These are phyloP conservation scores for Pichia exigua DNA, from an alignment of 805 yeast species.

Conservation along the genomic window DNA sequence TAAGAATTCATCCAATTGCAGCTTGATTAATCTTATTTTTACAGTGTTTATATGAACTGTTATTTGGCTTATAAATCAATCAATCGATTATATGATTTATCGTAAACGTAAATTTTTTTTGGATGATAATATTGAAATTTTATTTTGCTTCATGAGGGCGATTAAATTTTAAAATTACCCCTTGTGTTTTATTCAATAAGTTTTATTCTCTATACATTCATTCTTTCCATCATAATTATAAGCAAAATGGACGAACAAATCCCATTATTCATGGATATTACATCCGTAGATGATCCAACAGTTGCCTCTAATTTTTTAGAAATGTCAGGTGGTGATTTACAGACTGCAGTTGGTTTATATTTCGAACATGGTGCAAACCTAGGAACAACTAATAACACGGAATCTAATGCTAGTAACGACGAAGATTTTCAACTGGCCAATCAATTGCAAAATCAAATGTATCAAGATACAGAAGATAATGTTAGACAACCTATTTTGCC, in stretches of 20 bases:
- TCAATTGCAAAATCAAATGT: slow-evolving; percentile 57
- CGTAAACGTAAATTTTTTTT: background rate
- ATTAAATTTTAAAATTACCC: background rate
- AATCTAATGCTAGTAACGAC: slow-evolving; percentile 7
- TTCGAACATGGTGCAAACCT: slow-evolving; percentile 53
- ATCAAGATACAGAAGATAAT: slow-evolving; percentile 33
- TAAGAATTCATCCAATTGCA: too few relatives aligned
- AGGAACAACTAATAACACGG: slow-evolving; percentile 7
- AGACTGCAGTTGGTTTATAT: slow-evolving; percentile 75
- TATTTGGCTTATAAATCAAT: too few relatives aligned
- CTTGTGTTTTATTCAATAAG: too few relatives aligned
- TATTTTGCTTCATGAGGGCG: background rate
- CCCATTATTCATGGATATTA: slow-evolving; percentile 74
- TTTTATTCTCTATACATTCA: too few relatives aligned
- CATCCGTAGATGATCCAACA: slow-evolving; percentile 60
- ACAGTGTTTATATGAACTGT: too few relatives aligned
- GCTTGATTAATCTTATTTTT: too few relatives aligned
- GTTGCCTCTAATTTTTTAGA: slow-evolving; percentile 72
- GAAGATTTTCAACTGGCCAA: slow-evolving; percentile 38
- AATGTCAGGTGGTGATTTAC: slow-evolving; percentile 69
- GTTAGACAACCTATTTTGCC: slow-evolving; percentile 78
- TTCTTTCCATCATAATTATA: background rate
- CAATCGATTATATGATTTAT: background rate
- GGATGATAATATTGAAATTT: background rate
- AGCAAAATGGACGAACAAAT: slow-evolving; percentile 5